Evolutionary conservation across 73 alveolate genomes (phyloP).

Genomic region (Paramecium biaurelia): DNA sequence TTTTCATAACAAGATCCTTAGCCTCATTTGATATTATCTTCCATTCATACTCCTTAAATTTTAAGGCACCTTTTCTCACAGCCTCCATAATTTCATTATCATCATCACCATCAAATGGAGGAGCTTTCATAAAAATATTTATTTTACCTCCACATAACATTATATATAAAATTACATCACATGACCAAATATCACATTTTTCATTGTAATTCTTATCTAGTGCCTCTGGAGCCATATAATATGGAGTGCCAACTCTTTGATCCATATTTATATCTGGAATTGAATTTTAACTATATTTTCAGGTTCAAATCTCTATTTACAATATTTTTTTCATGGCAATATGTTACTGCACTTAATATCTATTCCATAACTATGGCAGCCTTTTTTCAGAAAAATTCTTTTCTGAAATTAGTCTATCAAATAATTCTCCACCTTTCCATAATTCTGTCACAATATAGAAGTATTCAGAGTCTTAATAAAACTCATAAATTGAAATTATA

Average conservation of each 20-base stretch:
- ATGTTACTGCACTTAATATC: slow-evolving; percentile 63
- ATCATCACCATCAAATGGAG: slow-evolving; percentile 69
- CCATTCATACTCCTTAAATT: slow-evolving; percentile 60
- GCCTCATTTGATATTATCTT: slow-evolving; percentile 60
- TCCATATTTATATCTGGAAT: slow-evolving; percentile 58
- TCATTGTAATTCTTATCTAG: slow-evolving; percentile 73
- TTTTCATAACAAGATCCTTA: slow-evolving; percentile 46
- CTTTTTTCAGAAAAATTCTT: slow-evolving; percentile 67
- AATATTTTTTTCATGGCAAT: slow-evolving; percentile 66
- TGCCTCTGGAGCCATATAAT: slow-evolving; percentile 86
- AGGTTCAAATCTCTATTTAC: slow-evolving; percentile 73
- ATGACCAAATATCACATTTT: slow-evolving; percentile 85
- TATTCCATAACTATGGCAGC: slow-evolving; percentile 72
- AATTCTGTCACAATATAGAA: slow-evolving; percentile 69
- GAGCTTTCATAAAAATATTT: neutral
- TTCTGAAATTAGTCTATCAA: slow-evolving; percentile 54
- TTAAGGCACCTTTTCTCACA: slow-evolving; percentile 55
- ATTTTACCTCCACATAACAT: slow-evolving; percentile 71
- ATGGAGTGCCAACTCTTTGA: slow-evolving; percentile 70
- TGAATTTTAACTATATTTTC: slow-evolving; percentile 64
- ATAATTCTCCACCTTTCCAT: slow-evolving; percentile 74
- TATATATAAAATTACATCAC: slow-evolving; percentile 80
- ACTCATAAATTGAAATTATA: slow-evolving; percentile 67
- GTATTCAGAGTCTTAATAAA: slow-evolving; percentile 56
- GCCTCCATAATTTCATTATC: slow-evolving; percentile 49